phyloP scores from a whole-genome alignment of 75 land plant species.

The Gnetum montanum region DNA sequence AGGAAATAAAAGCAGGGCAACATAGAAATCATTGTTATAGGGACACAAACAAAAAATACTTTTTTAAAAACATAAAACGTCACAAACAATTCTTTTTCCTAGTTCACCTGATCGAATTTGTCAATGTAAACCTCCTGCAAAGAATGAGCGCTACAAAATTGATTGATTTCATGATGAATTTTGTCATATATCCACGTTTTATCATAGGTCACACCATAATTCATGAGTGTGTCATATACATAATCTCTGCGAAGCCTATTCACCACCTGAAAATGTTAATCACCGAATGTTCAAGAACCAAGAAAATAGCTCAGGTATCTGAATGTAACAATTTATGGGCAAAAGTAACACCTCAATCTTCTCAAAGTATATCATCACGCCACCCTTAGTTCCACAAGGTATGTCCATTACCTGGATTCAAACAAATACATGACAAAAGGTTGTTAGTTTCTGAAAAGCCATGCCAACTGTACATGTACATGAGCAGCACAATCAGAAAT shows the following conservation, averaged over 20 bases:
- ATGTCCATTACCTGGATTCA: conserved; percentile 66
- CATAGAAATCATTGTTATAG: not conserved
- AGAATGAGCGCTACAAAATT: conserved; percentile 42
- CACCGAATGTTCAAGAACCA: too few relatives aligned
- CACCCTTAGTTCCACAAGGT: conserved; percentile 98
- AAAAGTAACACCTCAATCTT: conserved; percentile 86
- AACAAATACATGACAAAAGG: not conserved
- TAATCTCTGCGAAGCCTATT: conserved; percentile 76
- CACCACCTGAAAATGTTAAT: conserved; percentile 51
- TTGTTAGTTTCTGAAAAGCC: too few relatives aligned
- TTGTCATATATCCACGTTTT: conserved; percentile 57
- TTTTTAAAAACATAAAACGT: too few relatives aligned
- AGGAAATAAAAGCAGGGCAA: not conserved
- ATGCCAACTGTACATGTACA: too few relatives aligned
- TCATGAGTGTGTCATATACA: conserved; percentile 81
- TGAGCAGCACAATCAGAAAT: too few relatives aligned
- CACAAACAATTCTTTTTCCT: too few relatives aligned
- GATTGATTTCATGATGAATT: conserved; percentile 58
- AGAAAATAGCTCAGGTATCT: too few relatives aligned
- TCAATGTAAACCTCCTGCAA: conserved; percentile 51
- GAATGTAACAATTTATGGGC: too few relatives aligned
- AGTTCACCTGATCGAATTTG: conserved; percentile 44
- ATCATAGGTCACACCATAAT: conserved; percentile 53
- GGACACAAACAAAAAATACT: too few relatives aligned
- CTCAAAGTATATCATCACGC: conserved; percentile 90